These are phyloP conservation scores for Pittosporum tobira DNA, from an alignment of 129 eudicot genomes.

Conservation along the genomic window DNA sequence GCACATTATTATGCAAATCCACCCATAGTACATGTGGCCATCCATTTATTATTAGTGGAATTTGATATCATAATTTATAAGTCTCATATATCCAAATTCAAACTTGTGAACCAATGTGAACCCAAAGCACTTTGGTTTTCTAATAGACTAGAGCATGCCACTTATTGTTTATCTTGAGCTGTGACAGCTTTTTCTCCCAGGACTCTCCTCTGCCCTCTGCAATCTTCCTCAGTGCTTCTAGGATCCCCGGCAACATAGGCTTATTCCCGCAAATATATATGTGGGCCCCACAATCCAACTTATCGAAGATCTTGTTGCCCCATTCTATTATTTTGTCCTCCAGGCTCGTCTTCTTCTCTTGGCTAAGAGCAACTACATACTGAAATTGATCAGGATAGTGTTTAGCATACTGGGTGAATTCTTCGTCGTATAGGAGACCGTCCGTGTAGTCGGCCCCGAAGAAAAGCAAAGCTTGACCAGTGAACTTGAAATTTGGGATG, in stretches of 20 bases:
- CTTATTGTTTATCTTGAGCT: conserved; percentile 83
- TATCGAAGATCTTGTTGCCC: conserved; percentile 73
- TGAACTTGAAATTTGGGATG: too few species aligned
- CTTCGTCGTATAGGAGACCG: conserved; percentile 85
- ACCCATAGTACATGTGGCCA: too few species aligned
- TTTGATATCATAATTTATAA: too few species aligned
- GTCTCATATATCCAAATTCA: too few species aligned
- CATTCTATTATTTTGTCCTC: conserved; percentile 90
- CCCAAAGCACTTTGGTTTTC: too few species aligned
- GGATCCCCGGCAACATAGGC: conserved; percentile 99
- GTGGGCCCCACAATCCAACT: conserved; percentile 85
- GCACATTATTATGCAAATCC: too few species aligned
- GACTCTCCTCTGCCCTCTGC: conserved; percentile 85
- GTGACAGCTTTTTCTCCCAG: conserved; percentile 85
- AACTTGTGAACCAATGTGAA: too few species aligned
- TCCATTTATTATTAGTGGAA: too few species aligned
- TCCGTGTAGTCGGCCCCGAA: conserved; percentile 91
- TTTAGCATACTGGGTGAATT: conserved; percentile 60
- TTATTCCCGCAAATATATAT: conserved; percentile 94
- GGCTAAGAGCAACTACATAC: conserved; percentile 81
- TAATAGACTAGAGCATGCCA: conserved; percentile 98
- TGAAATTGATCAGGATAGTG: conserved; percentile 81
- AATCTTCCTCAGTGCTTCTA: conserved; percentile 78
- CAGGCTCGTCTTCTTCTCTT: conserved; percentile 77
- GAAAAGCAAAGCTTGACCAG: conserved; percentile 95